A percentile compares a stretch with the other conserved stretches of the same genome.
Evolutionary conservation across 495 filamentous ascomycete species (phyloP).

Genomic region (Hamigera avellanea): DNA sequence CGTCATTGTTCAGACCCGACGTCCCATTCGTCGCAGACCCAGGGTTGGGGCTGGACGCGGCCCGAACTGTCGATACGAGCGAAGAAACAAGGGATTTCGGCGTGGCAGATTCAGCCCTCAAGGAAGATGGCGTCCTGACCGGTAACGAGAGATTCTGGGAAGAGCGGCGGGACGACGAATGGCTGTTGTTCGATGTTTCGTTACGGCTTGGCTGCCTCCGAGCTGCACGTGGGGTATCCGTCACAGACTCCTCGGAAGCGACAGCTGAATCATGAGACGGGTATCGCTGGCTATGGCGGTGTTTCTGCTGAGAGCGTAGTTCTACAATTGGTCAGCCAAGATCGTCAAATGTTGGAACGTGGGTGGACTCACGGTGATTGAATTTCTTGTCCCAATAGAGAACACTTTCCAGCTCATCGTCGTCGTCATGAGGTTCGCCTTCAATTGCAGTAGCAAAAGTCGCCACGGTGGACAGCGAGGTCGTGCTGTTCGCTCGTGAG

Average conservation of each 20-base stretch:
- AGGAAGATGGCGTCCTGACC: background rate
- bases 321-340: background rate
- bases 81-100: constrained; percentile 23
- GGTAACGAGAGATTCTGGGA: too few relatives aligned
- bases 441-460: constrained; percentile 81
- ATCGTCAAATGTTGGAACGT: too few relatives aligned
- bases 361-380: constrained; percentile 22
- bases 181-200: background rate
- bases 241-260: constrained; percentile 4
- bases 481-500: constrained; percentile 43
- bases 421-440: constrained; percentile 34
- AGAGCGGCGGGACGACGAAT: too few relatives aligned
- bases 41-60: constrained; percentile 26
- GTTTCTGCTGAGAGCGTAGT: constrained; percentile 3
- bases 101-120: constrained; percentile 11
- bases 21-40: constrained; percentile 19
- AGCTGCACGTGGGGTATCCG: background rate
- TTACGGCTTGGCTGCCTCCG: background rate
- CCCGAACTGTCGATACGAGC: constrained; percentile 28
- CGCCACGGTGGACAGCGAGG: constrained; percentile 63
- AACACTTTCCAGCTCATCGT: constrained; percentile 27
- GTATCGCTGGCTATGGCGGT: too few relatives aligned
- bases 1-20: constrained; percentile 49
- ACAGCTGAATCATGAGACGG: constrained; percentile 25
- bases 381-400: constrained; percentile 33